These are phyloP conservation scores for Sordariomycetes sp. DNA, from an alignment of 2,329 filamentous ascomycete species.

Conservation along the genomic window DNA sequence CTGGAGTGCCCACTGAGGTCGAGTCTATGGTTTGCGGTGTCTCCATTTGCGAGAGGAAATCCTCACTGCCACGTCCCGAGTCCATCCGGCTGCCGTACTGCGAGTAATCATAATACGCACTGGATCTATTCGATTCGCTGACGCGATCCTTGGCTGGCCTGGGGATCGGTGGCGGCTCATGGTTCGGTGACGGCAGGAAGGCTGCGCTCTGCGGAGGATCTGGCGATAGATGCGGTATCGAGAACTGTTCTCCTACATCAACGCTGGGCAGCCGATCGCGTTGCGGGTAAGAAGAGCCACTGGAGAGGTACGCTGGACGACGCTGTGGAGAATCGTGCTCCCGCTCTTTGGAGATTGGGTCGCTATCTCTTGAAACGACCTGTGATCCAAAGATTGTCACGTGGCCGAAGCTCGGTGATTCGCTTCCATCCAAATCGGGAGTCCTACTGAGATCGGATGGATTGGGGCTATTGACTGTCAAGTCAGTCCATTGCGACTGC, in stretches of 20 bases:
- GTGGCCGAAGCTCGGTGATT: conserved; percentile 18
- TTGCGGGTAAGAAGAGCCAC: conserved; percentile 15
- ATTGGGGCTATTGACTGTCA: conserved; percentile 45
- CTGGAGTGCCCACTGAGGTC: conserved; percentile 31
- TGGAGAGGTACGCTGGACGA: conserved; percentile 8
- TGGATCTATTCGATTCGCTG: conserved; percentile 30
- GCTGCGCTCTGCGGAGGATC: conserved; percentile 12
- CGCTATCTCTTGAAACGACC: conserved; percentile 15
- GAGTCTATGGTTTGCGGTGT: conserved; percentile 37
- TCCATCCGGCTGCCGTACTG: conserved; percentile 27
- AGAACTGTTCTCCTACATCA: conserved; percentile 41
- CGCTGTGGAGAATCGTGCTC: not conserved
- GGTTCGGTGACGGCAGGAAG: conserved; percentile 32
- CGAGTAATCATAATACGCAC: conserved; percentile 27
- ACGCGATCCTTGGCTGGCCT: conserved; percentile 21
- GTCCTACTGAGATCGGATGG: conserved; percentile 18
- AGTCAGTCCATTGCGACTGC: conserved; percentile 52
- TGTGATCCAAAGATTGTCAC: conserved; percentile 21
- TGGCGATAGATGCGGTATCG: conserved; percentile 31
- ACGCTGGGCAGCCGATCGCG: conserved; percentile 38
- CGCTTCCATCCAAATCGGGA: conserved; percentile 16
- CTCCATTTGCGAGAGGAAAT: conserved; percentile 29
- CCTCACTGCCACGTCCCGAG: conserved; percentile 36
- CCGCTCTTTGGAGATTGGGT: conserved; percentile 10
- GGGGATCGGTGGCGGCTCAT: conserved; percentile 42